Evolutionary conservation across 2,329 filamentous ascomycete genomes (phyloP), one percentile per base, ranked within the genome.

Genomic region (Corniculantispora saksenae): DNA sequence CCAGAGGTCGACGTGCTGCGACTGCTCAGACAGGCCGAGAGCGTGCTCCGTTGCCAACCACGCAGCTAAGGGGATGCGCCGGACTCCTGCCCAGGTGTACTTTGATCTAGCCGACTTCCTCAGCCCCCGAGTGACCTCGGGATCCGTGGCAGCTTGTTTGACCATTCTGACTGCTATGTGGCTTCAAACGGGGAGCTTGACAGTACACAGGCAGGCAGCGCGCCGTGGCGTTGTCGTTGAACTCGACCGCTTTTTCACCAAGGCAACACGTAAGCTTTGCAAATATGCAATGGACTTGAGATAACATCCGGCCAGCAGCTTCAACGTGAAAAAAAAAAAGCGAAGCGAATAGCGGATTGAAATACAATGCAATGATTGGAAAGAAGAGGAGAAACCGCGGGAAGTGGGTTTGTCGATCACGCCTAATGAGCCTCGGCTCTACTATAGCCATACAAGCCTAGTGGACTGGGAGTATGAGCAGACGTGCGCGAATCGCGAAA

Each of bases 1-100:
- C 60, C 85, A 85, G 4, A 97, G 79, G 74, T 97, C 91, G 79
- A 94, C 89, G 80, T 95, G 92, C 55, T 87, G 86, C 5, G 90
- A 86, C 9, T 88, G 88, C 40, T 89, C 83, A 0, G 93, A 93
- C 48, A 91, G 77, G 32, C 84, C 85, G 9, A 97, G 81, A 2
- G 88, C 73, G 71, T 93, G 90, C 56, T 84, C 78, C 15, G 91
- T 67, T 2, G 87, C 82, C 1, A 89, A 84, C 67, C 86, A 87
- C n/a, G 85, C 72, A 10, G 91, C 80, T 12, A 89, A 78, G 0
- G 90, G 90, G 32, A 64, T 43, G 54, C 45, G 45, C 17, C 61
- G 61, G 8, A 58, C 32, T 17, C 54, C 61, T 43, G 51, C 32
- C 61, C 61, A 58, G 12, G 61, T 32, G 25, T 64, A 64, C 54